Base-by-base conservation (phyloP, 2,329 filamentous ascomycete species). In the Claviceps sp. region DNA sequence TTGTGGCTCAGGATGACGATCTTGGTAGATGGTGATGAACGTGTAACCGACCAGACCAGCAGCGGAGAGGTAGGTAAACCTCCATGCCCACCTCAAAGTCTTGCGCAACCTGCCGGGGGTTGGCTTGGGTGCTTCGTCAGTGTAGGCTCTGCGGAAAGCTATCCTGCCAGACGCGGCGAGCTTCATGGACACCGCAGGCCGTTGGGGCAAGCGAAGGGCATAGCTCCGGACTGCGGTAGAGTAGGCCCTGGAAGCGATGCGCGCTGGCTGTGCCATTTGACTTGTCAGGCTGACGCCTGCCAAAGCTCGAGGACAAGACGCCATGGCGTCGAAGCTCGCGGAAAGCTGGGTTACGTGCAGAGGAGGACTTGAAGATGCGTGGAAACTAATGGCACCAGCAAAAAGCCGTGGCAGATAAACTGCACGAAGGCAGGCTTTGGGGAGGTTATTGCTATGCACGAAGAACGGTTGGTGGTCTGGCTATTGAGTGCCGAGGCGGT, bases 1-100 rank as follows among this genome's bases (percentile, higher is more conserved):
- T 73, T 97, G 93, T 50, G 90, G 85, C 43, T 77, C 76, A 9
- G 91, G 91, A 68, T 95, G 79, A 61, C 88, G 83, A 66, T 87
- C 82, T 49, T 83, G 74, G 69, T 90, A 96, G 71, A 96, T 85
- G 64, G 80, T 79, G 68, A 93, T 96, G 60, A 78, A 79, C 54
- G 90, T 72, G 65, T 84, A 89, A 57, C 74, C 87, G 43, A 86
- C 64, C 53, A 83, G 76, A 56, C 77, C 86, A 56, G 93, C 67
- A 54, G 81, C 68, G 51, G 86, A 85, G 57, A 96, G 70, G 66
- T 91, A 89, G 52, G 85, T 86, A 62, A 88, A 65, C 61, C 93
- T 82, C 86, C 88, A 97, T 53, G 83, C 71, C 83, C 86, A 95
- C 66, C 79, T 79, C 64, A 97, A 75, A 57, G 81, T 77, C 52